Evolutionary conservation across 257 asterid genomes (phyloP), one percentile per base, ranked within the genome.

Genomic region (Lycium barbarum): DNA sequence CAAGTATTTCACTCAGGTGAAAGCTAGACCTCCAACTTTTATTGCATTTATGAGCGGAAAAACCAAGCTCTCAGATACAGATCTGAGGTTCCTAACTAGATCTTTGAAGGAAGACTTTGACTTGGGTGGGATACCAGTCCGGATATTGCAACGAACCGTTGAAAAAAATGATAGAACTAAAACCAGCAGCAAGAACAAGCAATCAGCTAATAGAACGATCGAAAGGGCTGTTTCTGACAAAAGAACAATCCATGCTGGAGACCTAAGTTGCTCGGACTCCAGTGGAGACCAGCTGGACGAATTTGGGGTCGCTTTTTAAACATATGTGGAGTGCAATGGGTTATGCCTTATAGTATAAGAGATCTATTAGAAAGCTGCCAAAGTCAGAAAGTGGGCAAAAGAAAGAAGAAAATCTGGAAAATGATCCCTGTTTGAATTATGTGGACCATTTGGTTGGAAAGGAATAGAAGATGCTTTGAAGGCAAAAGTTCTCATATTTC

Each of bases 1-100:
- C 65, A 95, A 95, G 72, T 97, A 97, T 83, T 97, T 97, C 91
- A 94, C 98, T 63, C 99, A 97, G 84, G 98, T 95, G 85, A 97
- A 95, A 92, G 98, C 98, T 18, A 92, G 99, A 38, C 98, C 98
- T 12, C 99, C 99, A n/a, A 97, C 98, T 54, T 95, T 95, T 67
- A 94, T 95, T 33, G 98, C 98, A 17, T 97, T 97, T 63, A 89
- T 95, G 86, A 95, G 94, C 10, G 93, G 97, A 54, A 94, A 93
- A 84, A 88, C 79, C 33, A 91, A 85, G 85, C 94, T 97, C 58
- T 87, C 97, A 0, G 98, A 97, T 10, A 89, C 98, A 3, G 98
- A 91, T 83, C 33, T 97, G 78, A 90, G 99, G 91, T 97, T 97
- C 94, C 87, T 97, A 79, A 95, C 94, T 1, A 95, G 86, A 86